phyloP scores from a whole-genome alignment of 176 grass and related monocot genomes.

The Paspalum vaginatum region DNA sequence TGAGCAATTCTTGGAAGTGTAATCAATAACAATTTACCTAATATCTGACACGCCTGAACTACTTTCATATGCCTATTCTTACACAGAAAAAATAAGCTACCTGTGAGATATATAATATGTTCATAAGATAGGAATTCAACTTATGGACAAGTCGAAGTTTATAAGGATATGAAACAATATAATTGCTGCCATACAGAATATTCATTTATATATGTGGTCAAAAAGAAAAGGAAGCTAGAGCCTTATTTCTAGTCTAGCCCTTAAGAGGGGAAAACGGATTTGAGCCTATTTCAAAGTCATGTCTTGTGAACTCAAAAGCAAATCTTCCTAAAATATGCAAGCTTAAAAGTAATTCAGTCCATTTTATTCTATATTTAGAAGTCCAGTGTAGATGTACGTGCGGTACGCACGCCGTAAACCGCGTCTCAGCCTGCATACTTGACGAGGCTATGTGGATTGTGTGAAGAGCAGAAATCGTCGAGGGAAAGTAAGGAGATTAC shows the following conservation, averaged over 20 bases:
- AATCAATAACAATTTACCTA: conserved; percentile 1
- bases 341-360: background rate
- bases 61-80: background rate
- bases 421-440: no score
- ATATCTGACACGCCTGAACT: background rate
- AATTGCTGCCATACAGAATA: background rate
- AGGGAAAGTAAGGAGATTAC: no score
- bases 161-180: conserved; percentile 14
- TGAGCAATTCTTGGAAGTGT: background rate
- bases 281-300: background rate
- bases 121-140: background rate
- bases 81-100: background rate
- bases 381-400: no score
- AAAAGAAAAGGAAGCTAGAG: background rate
- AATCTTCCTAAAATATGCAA: background rate
- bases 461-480: no score
- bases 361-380: conserved; percentile 13
- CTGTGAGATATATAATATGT: background rate
- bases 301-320: background rate
- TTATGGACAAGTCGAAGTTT: background rate
- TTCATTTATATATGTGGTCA: background rate
- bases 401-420: no score
- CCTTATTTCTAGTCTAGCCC: background rate
- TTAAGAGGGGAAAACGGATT: background rate
- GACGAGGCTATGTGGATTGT: no score